phyloP scores from a whole-genome alignment of 371 early-diverging fungal genomes.

The Sanchytrium tribonematis region DNA sequence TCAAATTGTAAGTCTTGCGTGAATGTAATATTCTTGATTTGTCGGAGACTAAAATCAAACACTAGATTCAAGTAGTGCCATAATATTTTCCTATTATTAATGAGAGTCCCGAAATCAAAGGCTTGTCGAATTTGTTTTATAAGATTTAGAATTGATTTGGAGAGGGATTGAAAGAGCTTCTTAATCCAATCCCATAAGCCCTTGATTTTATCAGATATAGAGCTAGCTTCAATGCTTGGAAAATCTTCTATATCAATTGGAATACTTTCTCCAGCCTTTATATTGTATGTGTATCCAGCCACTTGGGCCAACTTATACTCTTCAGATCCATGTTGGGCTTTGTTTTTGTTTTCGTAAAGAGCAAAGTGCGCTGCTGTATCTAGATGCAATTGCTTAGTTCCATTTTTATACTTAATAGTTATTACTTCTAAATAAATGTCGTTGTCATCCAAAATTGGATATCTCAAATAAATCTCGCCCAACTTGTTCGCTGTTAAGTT shows the following conservation, averaged over 20 bases:
- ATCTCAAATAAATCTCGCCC: neutral
- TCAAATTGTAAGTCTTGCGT: neutral
- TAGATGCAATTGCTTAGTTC: neutral
- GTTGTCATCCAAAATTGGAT: neutral
- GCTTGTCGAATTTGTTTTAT: neutral
- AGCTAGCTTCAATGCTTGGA: neutral
- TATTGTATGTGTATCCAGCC: neutral
- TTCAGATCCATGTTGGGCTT: no score
- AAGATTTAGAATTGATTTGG: neutral
- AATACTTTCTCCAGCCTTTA: neutral
- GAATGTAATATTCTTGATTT: neutral
- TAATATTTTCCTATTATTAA: neutral
- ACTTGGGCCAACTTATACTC: neutral
- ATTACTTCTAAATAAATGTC: neutral
- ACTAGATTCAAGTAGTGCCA: neutral
- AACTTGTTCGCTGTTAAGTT: neutral
- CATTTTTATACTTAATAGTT: neutral
- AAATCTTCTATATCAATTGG: no score
- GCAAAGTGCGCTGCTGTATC: neutral
- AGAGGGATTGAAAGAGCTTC: neutral
- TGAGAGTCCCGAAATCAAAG: neutral
- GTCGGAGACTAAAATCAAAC: neutral
- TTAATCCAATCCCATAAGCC: neutral
- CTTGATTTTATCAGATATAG: neutral
- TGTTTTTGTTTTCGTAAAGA: neutral